These are phyloP conservation scores for Curvularia hawaiiensis DNA, from an alignment of 2,329 filamentous ascomycete species.

Conservation along the genomic window DNA sequence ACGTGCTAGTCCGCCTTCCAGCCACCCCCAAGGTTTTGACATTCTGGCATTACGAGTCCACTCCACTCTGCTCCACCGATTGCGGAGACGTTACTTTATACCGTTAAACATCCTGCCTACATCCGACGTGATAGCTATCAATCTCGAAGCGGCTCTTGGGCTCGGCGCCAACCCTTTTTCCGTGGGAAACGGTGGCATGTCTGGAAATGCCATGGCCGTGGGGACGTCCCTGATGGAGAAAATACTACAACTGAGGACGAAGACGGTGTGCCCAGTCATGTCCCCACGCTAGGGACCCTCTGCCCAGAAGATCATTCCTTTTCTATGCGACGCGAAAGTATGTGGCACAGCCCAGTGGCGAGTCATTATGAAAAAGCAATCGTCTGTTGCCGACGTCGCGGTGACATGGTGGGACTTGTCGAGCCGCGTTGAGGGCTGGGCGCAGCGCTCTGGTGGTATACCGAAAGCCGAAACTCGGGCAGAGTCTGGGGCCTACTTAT, in stretches of 20 bases:
- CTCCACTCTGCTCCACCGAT: conserved; percentile 15
- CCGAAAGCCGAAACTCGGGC: neutral
- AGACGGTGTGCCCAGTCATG: neutral
- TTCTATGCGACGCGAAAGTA: conserved; percentile 4
- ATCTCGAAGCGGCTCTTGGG: neutral
- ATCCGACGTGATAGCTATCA: neutral
- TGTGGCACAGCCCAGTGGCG: conserved; percentile 10
- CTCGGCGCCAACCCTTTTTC: conserved; percentile 9
- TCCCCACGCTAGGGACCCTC: conserved; percentile 8
- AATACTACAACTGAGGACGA: neutral
- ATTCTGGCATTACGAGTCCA: conserved; percentile 14
- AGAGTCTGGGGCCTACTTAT: neutral
- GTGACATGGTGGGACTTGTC: neutral
- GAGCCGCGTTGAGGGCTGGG: conserved; percentile 1
- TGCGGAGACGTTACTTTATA: conserved; percentile 14
- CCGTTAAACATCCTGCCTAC: conserved; percentile 11
- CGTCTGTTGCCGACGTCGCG: neutral
- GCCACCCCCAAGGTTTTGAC: conserved; percentile 5
- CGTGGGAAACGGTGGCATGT: neutral
- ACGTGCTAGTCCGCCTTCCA: conserved; percentile 3
- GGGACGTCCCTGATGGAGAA: neutral
- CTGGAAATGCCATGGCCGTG: neutral
- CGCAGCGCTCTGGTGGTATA: neutral
- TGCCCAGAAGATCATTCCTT: conserved; percentile 8
- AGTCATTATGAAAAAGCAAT: conserved; percentile 7